Evolutionary conservation across 352 stramenopile genomes (phyloP), one percentile per base, ranked within the genome.

Genomic region (Aphanomyces stellatus): DNA sequence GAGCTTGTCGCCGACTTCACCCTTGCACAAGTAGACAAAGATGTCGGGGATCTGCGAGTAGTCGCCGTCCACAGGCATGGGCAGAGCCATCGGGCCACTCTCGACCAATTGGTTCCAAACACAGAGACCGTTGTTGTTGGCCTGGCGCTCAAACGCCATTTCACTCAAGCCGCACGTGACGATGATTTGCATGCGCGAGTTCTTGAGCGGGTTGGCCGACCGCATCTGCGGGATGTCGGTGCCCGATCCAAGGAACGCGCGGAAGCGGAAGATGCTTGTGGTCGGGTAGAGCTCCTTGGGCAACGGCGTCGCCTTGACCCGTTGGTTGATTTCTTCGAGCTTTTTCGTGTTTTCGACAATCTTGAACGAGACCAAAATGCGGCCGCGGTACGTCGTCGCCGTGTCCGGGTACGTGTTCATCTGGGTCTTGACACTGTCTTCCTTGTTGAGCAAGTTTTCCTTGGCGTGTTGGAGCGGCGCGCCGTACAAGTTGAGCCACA

Each of bases 361-460:
- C 17, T 78, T 72, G 35, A 90, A 72, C n/a, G 71, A 87, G 42
- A 97, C 73, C 27, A 97, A 71, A 17, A 96, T 68, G 3, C 87
- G 81, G 2, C 88, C 88, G 49, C 87, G 82, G 57, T 95, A 96
- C 1, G 83, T 91, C 15, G 81, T 92, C 11, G 81, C 87, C 46
- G 88, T 81, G 24, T 93, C 78, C 0, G 88, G 87, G 46, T 85
- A 88, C 35, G 72, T 83, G 67, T 95, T 96, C 89, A 96, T 96
- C 55, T 90, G 80, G 31, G 87, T 86, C 65, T 89, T 85, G 51
- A 87, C 76, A 5, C 70, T 75, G 46, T 74, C 77, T 64, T 79
- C 75, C 8, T 75, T 79, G 51, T 84, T 76, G 3, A 81, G 76
- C 33, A 89, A 73, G 3, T 74, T 79, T 17, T 88, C 75, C 28